Evolutionary conservation across 345 rosid genomes (phyloP).

Genomic region (Clausena lansium): DNA sequence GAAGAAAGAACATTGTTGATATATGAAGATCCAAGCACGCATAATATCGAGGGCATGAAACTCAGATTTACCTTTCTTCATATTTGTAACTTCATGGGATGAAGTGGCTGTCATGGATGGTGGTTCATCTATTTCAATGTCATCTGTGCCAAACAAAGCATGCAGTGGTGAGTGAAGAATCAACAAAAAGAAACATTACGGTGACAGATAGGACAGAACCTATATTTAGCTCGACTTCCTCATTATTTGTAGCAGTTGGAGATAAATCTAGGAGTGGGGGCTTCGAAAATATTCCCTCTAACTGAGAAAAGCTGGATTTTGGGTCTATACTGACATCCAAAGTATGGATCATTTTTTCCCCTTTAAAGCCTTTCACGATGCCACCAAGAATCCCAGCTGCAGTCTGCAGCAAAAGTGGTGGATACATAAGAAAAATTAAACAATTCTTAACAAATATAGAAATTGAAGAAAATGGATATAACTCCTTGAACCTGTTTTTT

Average conservation of each 20-base stretch:
- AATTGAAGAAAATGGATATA: not conserved
- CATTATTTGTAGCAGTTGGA: constrained; percentile 17
- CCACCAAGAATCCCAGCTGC: constrained; percentile 42
- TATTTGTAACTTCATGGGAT: constrained; percentile 29
- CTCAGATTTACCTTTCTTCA: constrained; percentile 26
- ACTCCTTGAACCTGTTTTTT: constrained; percentile 35
- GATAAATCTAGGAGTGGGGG: constrained; percentile 30
- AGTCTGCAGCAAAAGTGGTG: constrained; percentile 28
- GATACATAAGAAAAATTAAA: constrained; percentile 15
- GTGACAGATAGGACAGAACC: constrained; percentile 27
- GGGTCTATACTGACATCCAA: constrained; percentile 16
- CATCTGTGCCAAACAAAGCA: constrained; percentile 37
- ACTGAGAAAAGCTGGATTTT: constrained; percentile 28
- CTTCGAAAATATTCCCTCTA: constrained; percentile 38
- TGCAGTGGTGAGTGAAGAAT: constrained; percentile 4
- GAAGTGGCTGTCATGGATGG: constrained; percentile 21
- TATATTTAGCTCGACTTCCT: constrained; percentile 39
- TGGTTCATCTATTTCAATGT: constrained; percentile 51
- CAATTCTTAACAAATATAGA: constrained; percentile 1
- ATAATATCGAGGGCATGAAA: constrained; percentile 2
- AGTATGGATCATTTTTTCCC: constrained; percentile 28
- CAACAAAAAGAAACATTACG: not conserved
- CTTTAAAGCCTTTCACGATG: constrained; percentile 43
- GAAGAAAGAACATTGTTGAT: constrained; percentile 4
- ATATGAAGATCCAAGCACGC: not conserved